Conservation (phyloP, 2,329 filamentous ascomycete species). For the Aspergillus tamarii region DNA sequence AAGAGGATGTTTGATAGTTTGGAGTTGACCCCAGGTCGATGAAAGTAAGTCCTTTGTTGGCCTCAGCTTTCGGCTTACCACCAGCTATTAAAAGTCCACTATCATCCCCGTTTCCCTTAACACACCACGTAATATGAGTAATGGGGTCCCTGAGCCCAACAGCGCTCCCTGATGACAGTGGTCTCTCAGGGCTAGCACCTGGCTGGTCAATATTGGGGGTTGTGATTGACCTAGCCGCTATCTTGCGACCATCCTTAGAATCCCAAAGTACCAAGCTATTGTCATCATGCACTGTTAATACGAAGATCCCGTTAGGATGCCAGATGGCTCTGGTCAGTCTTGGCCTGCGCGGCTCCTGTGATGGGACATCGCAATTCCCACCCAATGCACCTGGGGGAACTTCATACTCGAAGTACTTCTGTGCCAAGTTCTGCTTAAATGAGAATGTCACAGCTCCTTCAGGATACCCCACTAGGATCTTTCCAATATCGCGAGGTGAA, state of each 20-base stretch:
- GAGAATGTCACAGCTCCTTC: constrained; percentile 89
- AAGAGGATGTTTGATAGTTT: constrained; percentile 86
- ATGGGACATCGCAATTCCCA: constrained; percentile 66
- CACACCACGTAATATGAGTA: constrained; percentile 84
- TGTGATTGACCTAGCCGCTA: constrained; percentile 80
- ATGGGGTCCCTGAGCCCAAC: constrained; percentile 72
- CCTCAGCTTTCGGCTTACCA: constrained; percentile 68
- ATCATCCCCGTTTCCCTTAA: constrained; percentile 90
- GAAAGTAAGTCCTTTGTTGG: constrained; percentile 79
- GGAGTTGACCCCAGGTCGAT: constrained; percentile 88
- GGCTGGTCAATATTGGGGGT: constrained; percentile 74
- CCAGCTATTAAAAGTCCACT: constrained; percentile 86
- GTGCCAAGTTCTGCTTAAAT: constrained; percentile 84
- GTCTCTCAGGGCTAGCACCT: constrained; percentile 47
- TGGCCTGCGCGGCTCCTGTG: constrained; percentile 69
- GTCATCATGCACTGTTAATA: constrained; percentile 86
- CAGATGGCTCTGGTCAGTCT: constrained; percentile 81
- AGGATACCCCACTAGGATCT: constrained; percentile 85
- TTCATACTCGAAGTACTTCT: constrained; percentile 81
- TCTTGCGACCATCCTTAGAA: constrained; percentile 78
- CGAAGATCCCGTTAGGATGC: constrained; percentile 92
- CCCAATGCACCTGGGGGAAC: constrained; percentile 81
- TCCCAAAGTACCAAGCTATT: constrained; percentile 95
- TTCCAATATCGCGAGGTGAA: constrained; percentile 90
- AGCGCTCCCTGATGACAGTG: constrained; percentile 51